Evolutionary conservation across 2,329 filamentous ascomycete genomes (phyloP), one percentile per base, ranked within the genome.

Genomic region (Chaetomiaceae sp.): DNA sequence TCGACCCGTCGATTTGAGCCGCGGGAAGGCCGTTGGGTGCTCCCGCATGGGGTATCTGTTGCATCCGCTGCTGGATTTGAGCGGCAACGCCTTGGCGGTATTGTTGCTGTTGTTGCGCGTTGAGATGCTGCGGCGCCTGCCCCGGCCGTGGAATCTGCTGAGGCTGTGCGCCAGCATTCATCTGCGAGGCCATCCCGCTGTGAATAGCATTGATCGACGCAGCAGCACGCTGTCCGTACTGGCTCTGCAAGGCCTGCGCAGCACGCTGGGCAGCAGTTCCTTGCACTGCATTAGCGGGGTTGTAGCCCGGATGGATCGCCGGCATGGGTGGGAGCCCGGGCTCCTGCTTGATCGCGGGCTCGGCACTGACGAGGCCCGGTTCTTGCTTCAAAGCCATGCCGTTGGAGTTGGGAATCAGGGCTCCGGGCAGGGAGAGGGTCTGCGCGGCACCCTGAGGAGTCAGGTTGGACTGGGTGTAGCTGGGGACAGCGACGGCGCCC

Each of bases 1-100:
- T 72, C 26, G 85, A 70, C 41, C 90, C 91, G 61, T 97, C 91
- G 12, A 84, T 84, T 64, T 96, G 86, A 19, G 81, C 68, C 20
- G 63, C 56, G 8, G 62, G 56, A 7, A 69, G 65, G 37, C 67
- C 58, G 43, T 63, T 63, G 52, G 59, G 73, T 52, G 62, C 69
- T 76, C 46, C 61, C 30, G 59, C 55, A 50, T 58, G 60, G 45
- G 56, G 56, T 45, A 52, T 58, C 48, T 63, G 63, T 47, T 57
- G 64, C 48, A 51, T 50, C 18, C 54, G 58, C 45, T 67, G 63
- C 37, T 67, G 65, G 26, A 64, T 60, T 38, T 58, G 56, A 39
- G 56, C 62, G 35, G 62, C 62, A 45, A 61, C 56, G 38, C 62
- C 64, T 37, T 65, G 62, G 41, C 56, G 60, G 49, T 64, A 63